These are phyloP conservation scores for Linum trigynum DNA, from an alignment of 345 rosid species.

Conservation along the genomic window DNA sequence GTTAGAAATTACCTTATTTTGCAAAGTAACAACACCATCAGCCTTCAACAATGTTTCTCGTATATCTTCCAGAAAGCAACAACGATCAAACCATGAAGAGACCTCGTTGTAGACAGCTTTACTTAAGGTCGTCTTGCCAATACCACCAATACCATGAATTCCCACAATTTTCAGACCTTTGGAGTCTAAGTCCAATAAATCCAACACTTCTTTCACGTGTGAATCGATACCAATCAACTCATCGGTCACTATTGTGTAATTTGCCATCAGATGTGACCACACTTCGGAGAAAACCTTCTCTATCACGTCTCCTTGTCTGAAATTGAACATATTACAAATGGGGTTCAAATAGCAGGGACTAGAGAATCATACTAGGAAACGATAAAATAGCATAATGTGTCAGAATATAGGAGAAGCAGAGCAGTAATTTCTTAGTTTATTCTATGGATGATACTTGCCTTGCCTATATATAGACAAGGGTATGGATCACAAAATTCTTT, in stretches of 20 bases:
- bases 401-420: too few relatives aligned
- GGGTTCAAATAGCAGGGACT: too few relatives aligned
- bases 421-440: too few relatives aligned
- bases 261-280: background rate
- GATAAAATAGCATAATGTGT: too few relatives aligned
- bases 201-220: background rate
- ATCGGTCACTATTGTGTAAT: background rate
- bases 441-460: too few relatives aligned
- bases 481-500: too few relatives aligned
- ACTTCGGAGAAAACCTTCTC: background rate
- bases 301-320: background rate
- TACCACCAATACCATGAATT: background rate
- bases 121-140: background rate
- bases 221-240: background rate
- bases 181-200: background rate
- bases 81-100: background rate
- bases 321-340: too few relatives aligned
- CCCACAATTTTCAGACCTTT: background rate
- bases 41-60: background rate
- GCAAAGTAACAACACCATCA: background rate
- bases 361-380: too few relatives aligned
- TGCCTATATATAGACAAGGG: too few relatives aligned
- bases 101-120: background rate
- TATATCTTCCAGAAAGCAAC: background rate
- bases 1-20: too few relatives aligned